Evolutionary conservation across 208 protist genomes (phyloP), one percentile per base, ranked within the genome.

Genomic region (Acanthamoeba triangularis): DNA sequence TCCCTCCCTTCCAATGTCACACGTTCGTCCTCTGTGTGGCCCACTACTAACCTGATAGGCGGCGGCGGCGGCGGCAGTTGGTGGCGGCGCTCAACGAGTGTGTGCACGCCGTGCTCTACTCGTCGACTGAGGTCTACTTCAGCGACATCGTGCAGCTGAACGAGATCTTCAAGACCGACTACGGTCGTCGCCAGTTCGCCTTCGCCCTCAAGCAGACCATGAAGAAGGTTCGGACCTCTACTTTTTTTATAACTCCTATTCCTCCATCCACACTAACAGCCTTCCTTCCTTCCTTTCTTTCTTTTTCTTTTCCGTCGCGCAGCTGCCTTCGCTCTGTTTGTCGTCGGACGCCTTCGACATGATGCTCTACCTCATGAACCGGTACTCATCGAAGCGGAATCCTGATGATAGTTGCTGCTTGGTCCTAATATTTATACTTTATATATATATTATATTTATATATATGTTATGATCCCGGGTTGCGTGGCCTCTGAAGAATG

Each of bases 81-180:
- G 63, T 74, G 11, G 85, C 65, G 63, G 85, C 54, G 35, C 59
- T 92, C n/a, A 92, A 92, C 44, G 59, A 92, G 37, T 92, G 63
- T 28, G 85, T 92, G 52, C 28, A 76, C n/a, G 63, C 54, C 25
- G 85, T 92, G 23, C 63, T 92, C 37, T 92, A 76, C 61, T 92
- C 85, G 7, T 92, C 85, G 33, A 76, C 85, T 5, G 63, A 92
- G 63, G 33, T 92, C 41, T 30, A 74, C 61, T 92, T 92, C 85
- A 92, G 85, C 85, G 85, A 92, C 37, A 92, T 92, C 41, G 65
- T 92, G 59, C 14, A 92, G 56, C 63, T 92, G 56, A 92, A 92
- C 35, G 85, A 92, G 61, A 65, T 74, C 20, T 92, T 92, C 85
- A 74, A 76, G 59, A 76, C 63, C 54, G 85, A 92, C 44, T 92